Conservation (phyloP, 441 rosid genomes). For the Brassica balearica region DNA sequence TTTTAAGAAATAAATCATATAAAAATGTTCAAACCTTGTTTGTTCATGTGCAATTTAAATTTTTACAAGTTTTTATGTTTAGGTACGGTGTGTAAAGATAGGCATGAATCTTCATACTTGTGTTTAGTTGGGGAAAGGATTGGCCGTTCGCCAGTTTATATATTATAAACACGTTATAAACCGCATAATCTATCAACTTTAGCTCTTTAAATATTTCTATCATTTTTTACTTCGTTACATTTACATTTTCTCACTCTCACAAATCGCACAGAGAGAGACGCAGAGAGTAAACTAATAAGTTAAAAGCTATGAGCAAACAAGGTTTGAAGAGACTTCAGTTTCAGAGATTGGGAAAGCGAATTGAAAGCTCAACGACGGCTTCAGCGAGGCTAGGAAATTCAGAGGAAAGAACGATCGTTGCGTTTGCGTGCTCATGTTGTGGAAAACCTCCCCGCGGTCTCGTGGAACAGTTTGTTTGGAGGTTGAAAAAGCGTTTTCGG, state of each 20-base stretch:
- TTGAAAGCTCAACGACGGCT: conserved; percentile 34
- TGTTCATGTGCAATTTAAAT: not conserved
- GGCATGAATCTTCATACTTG: not conserved
- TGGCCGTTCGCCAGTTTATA: not conserved
- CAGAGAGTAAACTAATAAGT: conserved; percentile 12
- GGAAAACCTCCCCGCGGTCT: conserved; percentile 36
- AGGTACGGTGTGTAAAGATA: not conserved
- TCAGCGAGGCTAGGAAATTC: conserved; percentile 18
- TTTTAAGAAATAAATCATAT: not conserved
- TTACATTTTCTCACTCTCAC: conserved; percentile 27
- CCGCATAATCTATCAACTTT: not conserved
- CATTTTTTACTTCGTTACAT: conserved; percentile 37
- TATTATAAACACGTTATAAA: not conserved
- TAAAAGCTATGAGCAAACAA: conserved; percentile 36
- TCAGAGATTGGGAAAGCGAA: conserved; percentile 53
- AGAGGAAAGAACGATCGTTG: conserved; percentile 40
- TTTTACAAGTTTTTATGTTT: not conserved
- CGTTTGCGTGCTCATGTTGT: conserved; percentile 44
- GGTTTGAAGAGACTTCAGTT: conserved; percentile 54
- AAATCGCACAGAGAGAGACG: conserved; percentile 10
- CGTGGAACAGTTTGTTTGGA: conserved; percentile 51
- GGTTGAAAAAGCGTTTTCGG: conserved; percentile 54
- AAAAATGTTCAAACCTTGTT: not conserved
- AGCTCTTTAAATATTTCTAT: conserved; percentile 33
- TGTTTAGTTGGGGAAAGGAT: not conserved